A percentile compares a stretch with the other conserved stretches of the same genome.
Evolutionary conservation across 768 basidiomycete species (phyloP).

Genomic region (Auriculariales sp.): DNA sequence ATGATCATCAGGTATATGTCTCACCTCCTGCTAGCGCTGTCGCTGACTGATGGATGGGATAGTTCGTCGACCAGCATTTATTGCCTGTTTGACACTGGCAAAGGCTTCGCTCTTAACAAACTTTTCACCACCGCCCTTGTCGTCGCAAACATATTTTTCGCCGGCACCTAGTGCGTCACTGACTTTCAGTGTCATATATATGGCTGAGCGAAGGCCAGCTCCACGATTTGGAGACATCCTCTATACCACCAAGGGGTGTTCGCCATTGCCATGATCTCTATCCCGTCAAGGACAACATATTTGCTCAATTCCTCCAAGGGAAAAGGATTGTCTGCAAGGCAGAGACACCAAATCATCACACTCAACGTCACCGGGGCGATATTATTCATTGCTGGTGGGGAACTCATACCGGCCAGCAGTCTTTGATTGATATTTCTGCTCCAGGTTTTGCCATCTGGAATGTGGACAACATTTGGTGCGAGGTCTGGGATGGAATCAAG

Average conservation of each 20-base stretch:
- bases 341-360: slow-evolving; percentile 24
- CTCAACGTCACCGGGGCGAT: slow-evolving; percentile 38
- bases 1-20: slow-evolving; percentile 37
- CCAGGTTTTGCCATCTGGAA: slow-evolving; percentile 75
- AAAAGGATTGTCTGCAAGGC: slow-evolving; percentile 24
- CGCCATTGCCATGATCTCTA: slow-evolving; percentile 37
- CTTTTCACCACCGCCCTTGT: slow-evolving; percentile 22
- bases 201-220: slow-evolving; percentile 12
- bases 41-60: no score
- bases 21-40: no score
- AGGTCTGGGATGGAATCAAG: slow-evolving; percentile 40
- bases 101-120: slow-evolving; percentile 19
- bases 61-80: slow-evolving; percentile 44
- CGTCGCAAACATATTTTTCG: slow-evolving; percentile 45
- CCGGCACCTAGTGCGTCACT: slow-evolving; percentile 54
- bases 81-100: slow-evolving; percentile 35
- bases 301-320: slow-evolving; percentile 20
- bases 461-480: slow-evolving; percentile 65
- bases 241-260: slow-evolving; percentile 71
- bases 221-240: slow-evolving; percentile 55
- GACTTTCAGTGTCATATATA: neutral
- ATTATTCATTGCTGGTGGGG: slow-evolving; percentile 38
- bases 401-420: no score
- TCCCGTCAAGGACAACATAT: slow-evolving; percentile 34
- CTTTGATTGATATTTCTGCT: no score